Conservation (phyloP, 2,329 filamentous ascomycete species). For the Bimuria novae-zelandiae region DNA sequence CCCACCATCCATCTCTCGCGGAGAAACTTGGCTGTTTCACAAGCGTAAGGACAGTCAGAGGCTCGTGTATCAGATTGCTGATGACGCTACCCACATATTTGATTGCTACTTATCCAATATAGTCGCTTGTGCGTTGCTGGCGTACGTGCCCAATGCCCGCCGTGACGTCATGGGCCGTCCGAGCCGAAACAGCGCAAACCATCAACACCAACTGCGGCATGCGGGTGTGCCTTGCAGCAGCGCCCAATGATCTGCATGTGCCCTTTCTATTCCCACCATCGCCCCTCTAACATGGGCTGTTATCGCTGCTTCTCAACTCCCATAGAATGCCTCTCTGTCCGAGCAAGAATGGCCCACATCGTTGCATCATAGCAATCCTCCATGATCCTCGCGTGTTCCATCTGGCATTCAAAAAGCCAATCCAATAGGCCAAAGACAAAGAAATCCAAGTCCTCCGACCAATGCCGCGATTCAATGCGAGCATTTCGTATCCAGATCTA, state of each 20-base stretch:
- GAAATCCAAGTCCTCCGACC: background rate
- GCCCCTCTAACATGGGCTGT: conserved; percentile 12
- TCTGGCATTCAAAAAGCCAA: conserved; percentile 6
- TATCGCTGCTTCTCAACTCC: conserved; percentile 7
- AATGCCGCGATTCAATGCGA: conserved; percentile 10
- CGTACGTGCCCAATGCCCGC: conserved; percentile 21
- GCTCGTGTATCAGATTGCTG: too few relatives aligned
- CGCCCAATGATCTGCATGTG: conserved; percentile 28
- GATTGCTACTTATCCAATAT: conserved; percentile 30
- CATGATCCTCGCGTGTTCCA: background rate
- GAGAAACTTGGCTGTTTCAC: too few relatives aligned
- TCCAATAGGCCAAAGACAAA: background rate
- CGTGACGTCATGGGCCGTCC: conserved; percentile 34
- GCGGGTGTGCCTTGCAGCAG: conserved; percentile 46
- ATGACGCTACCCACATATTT: conserved; percentile 20
- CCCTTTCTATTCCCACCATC: conserved; percentile 6
- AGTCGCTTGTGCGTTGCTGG: too few relatives aligned
- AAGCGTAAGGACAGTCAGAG: too few relatives aligned
- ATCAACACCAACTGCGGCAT: conserved; percentile 19
- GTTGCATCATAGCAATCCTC: conserved; percentile 21
- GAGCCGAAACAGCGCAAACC: conserved; percentile 11
- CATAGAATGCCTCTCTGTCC: conserved; percentile 3
- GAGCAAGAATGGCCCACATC: conserved; percentile 12
- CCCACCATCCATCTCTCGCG: conserved; percentile 8
- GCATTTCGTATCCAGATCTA: conserved; percentile 15